Evolutionary conservation across 768 basidiomycete species (phyloP).

Genomic region (Lentinula sp.): DNA sequence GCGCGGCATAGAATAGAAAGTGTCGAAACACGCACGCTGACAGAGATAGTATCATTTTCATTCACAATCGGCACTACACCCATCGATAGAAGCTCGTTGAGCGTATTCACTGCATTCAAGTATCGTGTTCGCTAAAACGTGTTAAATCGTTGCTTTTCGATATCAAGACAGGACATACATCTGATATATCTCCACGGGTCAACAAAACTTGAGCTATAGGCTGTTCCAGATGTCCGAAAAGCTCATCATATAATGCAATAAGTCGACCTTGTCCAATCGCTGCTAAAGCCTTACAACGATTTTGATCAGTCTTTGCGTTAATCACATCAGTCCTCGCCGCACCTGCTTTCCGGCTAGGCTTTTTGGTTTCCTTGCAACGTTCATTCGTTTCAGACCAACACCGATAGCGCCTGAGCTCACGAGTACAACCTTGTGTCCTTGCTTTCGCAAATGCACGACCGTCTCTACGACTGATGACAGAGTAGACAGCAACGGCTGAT

Average conservation of each 20-base stretch:
- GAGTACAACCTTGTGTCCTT: constrained; percentile 92
- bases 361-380: constrained; percentile 72
- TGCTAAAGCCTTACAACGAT: constrained; percentile 67
- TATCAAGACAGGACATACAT: constrained; percentile 48
- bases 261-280: constrained; percentile 96
- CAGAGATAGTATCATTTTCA: constrained; percentile 97
- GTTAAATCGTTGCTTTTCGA: background rate
- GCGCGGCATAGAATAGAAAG: background rate
- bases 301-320: background rate
- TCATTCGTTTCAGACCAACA: constrained; percentile 91
- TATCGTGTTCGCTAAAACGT: constrained; percentile 80
- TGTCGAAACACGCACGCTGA: constrained; percentile 61
- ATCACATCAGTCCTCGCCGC: constrained; percentile 16
- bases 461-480: constrained; percentile 92
- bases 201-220: constrained; percentile 94
- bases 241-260: constrained; percentile 95
- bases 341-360: constrained; percentile 89
- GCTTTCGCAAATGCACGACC: constrained; percentile 64
- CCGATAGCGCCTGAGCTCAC: constrained; percentile 98
- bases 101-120: constrained; percentile 92
- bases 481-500: constrained; percentile 85
- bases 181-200: constrained; percentile 94
- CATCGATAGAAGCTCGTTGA: constrained; percentile 86
- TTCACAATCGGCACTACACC: constrained; percentile 98
- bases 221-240: constrained; percentile 90